Evolutionary conservation across 306 rosid species (phyloP), one percentile per base, ranked within the genome.

Genomic region (Benincasa hispida): DNA sequence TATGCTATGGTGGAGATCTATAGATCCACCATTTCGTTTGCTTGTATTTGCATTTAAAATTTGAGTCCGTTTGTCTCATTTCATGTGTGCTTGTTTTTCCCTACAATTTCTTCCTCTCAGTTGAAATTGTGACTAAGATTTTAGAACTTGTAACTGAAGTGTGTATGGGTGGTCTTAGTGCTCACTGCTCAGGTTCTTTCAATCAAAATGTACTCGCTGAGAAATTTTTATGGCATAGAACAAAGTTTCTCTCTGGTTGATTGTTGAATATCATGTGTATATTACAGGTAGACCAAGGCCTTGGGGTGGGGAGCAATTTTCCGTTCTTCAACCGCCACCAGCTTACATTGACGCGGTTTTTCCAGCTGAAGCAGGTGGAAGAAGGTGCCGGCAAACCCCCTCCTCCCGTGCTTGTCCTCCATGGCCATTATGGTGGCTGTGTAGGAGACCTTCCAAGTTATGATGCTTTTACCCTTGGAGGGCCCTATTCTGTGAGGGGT

Each of bases 391-490:
- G 97, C 37, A 92, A 94, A 78, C 80, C 96, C 54, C 96, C 99
- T 56, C 99, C 99, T 10, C 97, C 97, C 2, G 97, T 92, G 66
- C 92, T 94, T 79, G 99, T 94, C 30, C 93, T 94, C 83, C 99
- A 94, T 17, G 91, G 99, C 32, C 99, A 89, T 83, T 92, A 90
- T 81, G 97, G 99, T 82, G 99, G 98, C 78, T 94, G 99, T 85
- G 92, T 92, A 3, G 99, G 99, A 39, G 97, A 94, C 83, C 99
- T 94, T 84, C 97, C 99, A 57, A 92, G 97, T 72, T 94, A 94
- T 42, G 99, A 94, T 78, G 96, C 99, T 78, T 94, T 94, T 87
- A 88, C 95, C 65, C 96, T 94, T 5, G 99, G 99, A 2, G 99
- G 99, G 5, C 99, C 99, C 74, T 94, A 94, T 79, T 94, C 99